These are phyloP conservation scores for Linaria vulgaris DNA, from an alignment of 257 asterid species.

Conservation along the genomic window DNA sequence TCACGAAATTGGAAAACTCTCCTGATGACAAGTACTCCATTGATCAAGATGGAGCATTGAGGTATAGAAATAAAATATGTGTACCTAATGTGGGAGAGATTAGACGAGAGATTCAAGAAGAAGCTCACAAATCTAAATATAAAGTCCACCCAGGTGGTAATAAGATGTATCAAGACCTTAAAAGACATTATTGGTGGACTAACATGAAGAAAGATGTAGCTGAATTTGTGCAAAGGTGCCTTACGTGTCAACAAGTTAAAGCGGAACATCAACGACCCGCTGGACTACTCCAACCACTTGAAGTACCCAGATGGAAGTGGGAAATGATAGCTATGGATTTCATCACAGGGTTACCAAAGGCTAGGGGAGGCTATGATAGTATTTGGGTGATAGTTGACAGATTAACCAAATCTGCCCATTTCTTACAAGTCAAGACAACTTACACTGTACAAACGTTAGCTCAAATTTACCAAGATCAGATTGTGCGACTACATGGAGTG, in stretches of 20 bases:
- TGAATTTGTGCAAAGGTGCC: background rate
- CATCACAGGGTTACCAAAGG: background rate
- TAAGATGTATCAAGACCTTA: background rate
- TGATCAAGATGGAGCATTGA: too few relatives aligned
- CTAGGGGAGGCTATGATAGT: background rate
- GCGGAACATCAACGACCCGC: background rate
- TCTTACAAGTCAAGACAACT: background rate
- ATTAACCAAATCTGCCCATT: conserved; percentile 1
- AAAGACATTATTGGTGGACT: background rate
- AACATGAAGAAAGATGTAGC: background rate
- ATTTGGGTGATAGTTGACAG: conserved; percentile 2
- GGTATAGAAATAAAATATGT: too few relatives aligned
- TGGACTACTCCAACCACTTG: background rate
- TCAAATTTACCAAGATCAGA: background rate
- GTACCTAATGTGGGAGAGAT: too few relatives aligned
- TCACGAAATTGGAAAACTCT: too few relatives aligned
- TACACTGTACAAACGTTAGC: background rate
- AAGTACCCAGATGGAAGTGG: background rate
- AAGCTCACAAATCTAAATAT: too few relatives aligned
- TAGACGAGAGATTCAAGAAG: too few relatives aligned
- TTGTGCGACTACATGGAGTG: background rate
- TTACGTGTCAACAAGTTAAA: background rate
- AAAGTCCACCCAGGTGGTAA: too few relatives aligned
- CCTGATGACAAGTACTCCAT: too few relatives aligned
- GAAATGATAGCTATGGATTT: background rate